A percentile compares a stretch with the other conserved stretches of the same genome.
Evolutionary conservation across 129 eudicot genomes (phyloP).

Genomic region (Artemisia annua): DNA sequence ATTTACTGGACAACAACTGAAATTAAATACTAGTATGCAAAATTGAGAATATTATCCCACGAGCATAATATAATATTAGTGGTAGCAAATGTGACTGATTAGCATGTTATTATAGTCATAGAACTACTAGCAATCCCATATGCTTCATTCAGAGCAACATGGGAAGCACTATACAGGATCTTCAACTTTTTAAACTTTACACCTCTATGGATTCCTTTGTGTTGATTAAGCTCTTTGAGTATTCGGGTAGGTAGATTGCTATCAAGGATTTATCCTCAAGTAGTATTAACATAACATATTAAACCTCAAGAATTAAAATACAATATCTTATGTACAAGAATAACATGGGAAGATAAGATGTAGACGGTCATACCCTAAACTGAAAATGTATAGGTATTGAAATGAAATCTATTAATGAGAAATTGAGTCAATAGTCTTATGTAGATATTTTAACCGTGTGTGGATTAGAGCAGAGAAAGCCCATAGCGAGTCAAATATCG

Average conservation of each 20-base stretch:
- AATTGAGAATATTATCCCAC: slow-evolving; percentile 5
- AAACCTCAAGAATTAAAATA: background rate
- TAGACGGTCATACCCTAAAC: too few relatives aligned
- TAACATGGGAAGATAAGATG: too few relatives aligned
- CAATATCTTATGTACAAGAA: too few relatives aligned
- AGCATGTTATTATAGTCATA: background rate
- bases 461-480: too few relatives aligned
- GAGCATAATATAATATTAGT: slow-evolving; percentile 16
- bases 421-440: too few relatives aligned
- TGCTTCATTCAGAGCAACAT: slow-evolving; percentile 27
- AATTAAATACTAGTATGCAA: too few relatives aligned
- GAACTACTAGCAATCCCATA: slow-evolving; percentile 19
- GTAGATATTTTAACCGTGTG: too few relatives aligned
- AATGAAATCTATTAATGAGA: too few relatives aligned
- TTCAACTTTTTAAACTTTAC: slow-evolving; percentile 7
- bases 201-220: slow-evolving; percentile 6
- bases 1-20: too few relatives aligned
- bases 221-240: background rate
- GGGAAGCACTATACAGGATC: slow-evolving; percentile 25
- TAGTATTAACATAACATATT: background rate
- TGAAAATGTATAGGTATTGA: too few relatives aligned
- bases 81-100: background rate
- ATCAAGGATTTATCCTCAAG: background rate
- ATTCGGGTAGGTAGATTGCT: background rate
- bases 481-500: too few relatives aligned